These are phyloP conservation scores for Botryotinia convoluta DNA, from an alignment of 2,329 filamentous ascomycete genomes.

Conservation along the genomic window DNA sequence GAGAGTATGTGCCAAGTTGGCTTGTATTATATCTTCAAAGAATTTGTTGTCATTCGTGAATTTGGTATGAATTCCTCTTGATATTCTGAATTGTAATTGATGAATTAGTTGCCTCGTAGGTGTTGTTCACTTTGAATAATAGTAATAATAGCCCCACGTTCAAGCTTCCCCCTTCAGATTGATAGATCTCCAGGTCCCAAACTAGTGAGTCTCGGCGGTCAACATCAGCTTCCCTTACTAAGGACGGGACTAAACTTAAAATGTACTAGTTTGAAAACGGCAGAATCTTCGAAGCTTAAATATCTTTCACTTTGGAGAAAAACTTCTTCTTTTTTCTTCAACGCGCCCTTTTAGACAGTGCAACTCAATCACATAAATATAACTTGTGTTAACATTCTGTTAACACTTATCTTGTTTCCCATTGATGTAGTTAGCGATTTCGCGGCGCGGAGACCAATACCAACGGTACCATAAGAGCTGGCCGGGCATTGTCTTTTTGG, in stretches of 20 bases:
- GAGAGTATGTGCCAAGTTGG: constrained; percentile 24
- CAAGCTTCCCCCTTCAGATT: constrained; percentile 12
- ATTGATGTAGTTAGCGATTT: constrained; percentile 65
- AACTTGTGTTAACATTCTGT: constrained; percentile 66
- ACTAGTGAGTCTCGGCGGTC: constrained; percentile 10
- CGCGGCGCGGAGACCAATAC: constrained; percentile 53
- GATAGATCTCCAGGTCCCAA: constrained; percentile 15
- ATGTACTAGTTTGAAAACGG: background rate
- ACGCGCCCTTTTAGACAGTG: constrained; percentile 84
- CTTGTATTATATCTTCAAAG: constrained; percentile 21
- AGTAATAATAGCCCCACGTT: constrained; percentile 30
- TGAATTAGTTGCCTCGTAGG: background rate
- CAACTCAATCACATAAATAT: constrained; percentile 64
- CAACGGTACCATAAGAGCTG: constrained; percentile 57
- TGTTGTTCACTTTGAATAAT: constrained; percentile 17
- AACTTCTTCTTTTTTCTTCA: constrained; percentile 42
- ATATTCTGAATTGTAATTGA: background rate
- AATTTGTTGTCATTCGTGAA: constrained; percentile 28
- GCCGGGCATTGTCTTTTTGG: constrained; percentile 46
- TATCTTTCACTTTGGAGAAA: constrained; percentile 10
- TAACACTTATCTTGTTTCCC: constrained; percentile 51
- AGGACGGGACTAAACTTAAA: background rate
- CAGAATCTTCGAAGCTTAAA: constrained; percentile 12
- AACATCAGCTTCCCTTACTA: background rate
- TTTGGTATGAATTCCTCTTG: background rate